Evolutionary conservation across 192 early-diverging fungal genomes (phyloP).

Genomic region (Gamsiella multidivaricata): DNA sequence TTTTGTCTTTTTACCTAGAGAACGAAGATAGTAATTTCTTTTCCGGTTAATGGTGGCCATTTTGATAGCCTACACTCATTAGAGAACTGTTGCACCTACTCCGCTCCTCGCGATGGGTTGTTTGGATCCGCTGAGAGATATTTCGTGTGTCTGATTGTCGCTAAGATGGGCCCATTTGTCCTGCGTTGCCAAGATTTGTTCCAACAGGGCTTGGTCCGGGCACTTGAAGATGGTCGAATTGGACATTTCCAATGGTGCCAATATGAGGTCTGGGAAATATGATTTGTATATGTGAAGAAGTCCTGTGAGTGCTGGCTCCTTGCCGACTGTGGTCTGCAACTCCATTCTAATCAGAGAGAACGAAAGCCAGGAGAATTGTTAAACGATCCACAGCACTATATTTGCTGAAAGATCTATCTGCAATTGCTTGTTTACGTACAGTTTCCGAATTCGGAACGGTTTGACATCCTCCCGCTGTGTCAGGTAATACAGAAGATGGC

Average conservation of each 20-base stretch:
- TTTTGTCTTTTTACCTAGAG: constrained; percentile 56
- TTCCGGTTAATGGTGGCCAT: too few relatives aligned
- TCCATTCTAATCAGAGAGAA: constrained; percentile 46
- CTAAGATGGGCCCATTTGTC: constrained; percentile 46
- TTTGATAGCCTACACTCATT: too few relatives aligned
- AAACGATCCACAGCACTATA: too few relatives aligned
- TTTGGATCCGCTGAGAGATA: constrained; percentile 33
- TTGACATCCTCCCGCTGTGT: constrained; percentile 63
- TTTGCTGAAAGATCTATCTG: neutral
- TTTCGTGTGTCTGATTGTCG: neutral
- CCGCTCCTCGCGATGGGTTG: constrained; percentile 22
- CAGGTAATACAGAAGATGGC: constrained; percentile 63
- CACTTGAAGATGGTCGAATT: constrained; percentile 56
- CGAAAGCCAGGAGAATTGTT: neutral
- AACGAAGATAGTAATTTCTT: neutral
- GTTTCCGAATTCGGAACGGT: constrained; percentile 60
- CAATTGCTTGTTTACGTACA: constrained; percentile 40
- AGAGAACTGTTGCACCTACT: constrained; percentile 8
- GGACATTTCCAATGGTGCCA: constrained; percentile 36
- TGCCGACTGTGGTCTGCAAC: constrained; percentile 41
- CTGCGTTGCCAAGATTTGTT: constrained; percentile 40
- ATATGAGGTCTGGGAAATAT: constrained; percentile 58
- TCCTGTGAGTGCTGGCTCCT: constrained; percentile 56
- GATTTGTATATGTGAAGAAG: constrained; percentile 60
- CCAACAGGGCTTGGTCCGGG: constrained; percentile 48